These are phyloP conservation scores for Nicotiana undulata DNA, from an alignment of 257 asterid genomes.

Conservation along the genomic window DNA sequence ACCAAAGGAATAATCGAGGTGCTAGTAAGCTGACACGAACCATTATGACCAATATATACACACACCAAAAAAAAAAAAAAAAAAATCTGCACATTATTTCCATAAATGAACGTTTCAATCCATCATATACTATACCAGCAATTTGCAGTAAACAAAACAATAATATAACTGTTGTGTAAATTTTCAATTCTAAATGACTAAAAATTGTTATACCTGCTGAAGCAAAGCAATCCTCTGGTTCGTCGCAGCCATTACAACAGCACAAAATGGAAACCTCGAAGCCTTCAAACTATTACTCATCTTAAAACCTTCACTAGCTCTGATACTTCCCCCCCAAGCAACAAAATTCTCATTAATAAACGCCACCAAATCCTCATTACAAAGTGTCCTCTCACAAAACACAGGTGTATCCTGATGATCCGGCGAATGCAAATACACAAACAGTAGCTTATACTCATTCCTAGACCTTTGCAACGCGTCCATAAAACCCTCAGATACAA, in stretches of 20 bases:
- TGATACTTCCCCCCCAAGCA: constrained; percentile 93
- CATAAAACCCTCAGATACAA: constrained; percentile 81
- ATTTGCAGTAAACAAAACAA: not conserved
- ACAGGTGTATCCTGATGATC: constrained; percentile 80
- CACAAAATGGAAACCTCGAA: constrained; percentile 89
- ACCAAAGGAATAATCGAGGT: not conserved
- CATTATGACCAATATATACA: not conserved
- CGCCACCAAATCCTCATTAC: constrained; percentile 55
- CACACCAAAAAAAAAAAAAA: not conserved
- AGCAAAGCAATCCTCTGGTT: constrained; percentile 94
- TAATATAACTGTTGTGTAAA: not conserved
- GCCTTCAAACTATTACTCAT: constrained; percentile 99
- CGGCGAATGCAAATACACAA: constrained; percentile 95
- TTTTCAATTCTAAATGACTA: not conserved
- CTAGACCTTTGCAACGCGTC: constrained; percentile 93
- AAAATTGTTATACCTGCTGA: constrained; percentile 56
- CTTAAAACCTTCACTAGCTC: constrained; percentile 95
- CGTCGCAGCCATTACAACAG: constrained; percentile 91
- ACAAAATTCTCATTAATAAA: constrained; percentile 90
- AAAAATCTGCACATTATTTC: not conserved
- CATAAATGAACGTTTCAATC: not conserved
- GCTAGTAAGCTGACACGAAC: not conserved
- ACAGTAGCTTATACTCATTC: constrained; percentile 69
- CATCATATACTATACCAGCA: not conserved
- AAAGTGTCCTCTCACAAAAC: constrained; percentile 69